Evolutionary conservation across 805 yeast genomes (phyloP).

Genomic region (Ogataea thermomethanolica): DNA sequence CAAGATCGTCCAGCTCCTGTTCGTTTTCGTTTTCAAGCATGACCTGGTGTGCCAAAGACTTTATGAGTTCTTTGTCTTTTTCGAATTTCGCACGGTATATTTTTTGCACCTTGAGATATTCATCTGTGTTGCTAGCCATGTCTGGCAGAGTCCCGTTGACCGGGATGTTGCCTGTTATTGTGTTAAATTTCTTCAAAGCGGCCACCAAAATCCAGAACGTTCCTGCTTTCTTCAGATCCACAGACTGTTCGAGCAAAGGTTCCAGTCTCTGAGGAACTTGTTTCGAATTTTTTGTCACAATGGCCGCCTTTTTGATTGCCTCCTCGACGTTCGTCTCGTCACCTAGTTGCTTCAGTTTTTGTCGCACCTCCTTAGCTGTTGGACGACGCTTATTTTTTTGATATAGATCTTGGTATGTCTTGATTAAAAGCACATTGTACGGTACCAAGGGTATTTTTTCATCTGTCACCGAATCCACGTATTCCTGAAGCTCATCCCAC

Average conservation of each 20-base stretch:
- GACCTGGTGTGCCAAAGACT: slow-evolving; percentile 29
- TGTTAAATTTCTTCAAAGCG: slow-evolving; percentile 53
- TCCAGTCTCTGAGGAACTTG: slow-evolving; percentile 29
- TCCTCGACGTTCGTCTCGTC: slow-evolving; percentile 38
- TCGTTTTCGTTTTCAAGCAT: slow-evolving; percentile 30
- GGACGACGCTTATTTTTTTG: slow-evolving; percentile 23
- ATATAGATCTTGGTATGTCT: slow-evolving; percentile 46
- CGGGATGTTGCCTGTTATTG: slow-evolving; percentile 48
- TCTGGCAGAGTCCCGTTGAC: slow-evolving; percentile 77
- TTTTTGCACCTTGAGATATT: slow-evolving; percentile 54
- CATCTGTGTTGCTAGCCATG: slow-evolving; percentile 74
- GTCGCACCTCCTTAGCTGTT: slow-evolving; percentile 21
- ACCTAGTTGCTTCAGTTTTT: slow-evolving; percentile 9
- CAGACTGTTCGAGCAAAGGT: slow-evolving; percentile 26
- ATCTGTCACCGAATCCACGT: slow-evolving; percentile 49
- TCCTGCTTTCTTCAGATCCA: slow-evolving; percentile 24
- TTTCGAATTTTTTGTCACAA: slow-evolving; percentile 38
- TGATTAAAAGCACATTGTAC: slow-evolving; percentile 56
- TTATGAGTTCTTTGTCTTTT: slow-evolving; percentile 44
- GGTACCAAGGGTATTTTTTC: slow-evolving; percentile 61
- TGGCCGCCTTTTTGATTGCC: slow-evolving; percentile 40
- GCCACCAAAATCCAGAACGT: slow-evolving; percentile 60
- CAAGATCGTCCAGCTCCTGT: slow-evolving; percentile 33
- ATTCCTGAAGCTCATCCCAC: slow-evolving; percentile 63
- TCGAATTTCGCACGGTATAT: slow-evolving; percentile 56